phyloP scores from a whole-genome alignment of 2,329 filamentous ascomycete species.

The Fusarium hostae region DNA sequence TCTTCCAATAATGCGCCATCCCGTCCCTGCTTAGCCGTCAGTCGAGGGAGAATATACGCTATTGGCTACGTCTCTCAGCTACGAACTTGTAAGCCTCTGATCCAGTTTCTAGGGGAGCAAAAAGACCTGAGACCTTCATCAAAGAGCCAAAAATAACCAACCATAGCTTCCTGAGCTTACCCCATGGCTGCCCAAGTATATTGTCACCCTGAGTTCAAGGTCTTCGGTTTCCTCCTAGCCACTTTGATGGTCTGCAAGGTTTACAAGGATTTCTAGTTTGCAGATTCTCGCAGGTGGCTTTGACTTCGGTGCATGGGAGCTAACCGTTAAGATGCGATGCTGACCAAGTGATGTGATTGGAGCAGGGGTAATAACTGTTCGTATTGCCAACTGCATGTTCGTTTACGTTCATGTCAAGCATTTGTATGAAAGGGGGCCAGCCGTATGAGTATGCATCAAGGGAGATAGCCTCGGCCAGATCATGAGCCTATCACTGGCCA shows the following conservation, averaged over 20 bases:
- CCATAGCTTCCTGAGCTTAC: neutral
- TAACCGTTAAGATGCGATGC: slow-evolving; percentile 12
- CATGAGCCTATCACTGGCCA: slow-evolving; percentile 9
- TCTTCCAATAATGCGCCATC: slow-evolving; percentile 26
- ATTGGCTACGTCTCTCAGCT: slow-evolving; percentile 36
- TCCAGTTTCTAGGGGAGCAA: neutral
- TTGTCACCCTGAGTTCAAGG: neutral
- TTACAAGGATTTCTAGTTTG: slow-evolving; percentile 15
- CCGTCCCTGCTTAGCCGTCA: slow-evolving; percentile 23
- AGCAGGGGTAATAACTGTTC: slow-evolving; percentile 8
- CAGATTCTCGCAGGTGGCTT: slow-evolving; percentile 13
- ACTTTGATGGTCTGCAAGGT: neutral
- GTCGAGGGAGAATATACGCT: slow-evolving; percentile 26
- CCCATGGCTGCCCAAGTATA: neutral
- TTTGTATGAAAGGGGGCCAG: slow-evolving; percentile 13
- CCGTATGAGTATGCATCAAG: slow-evolving; percentile 7
- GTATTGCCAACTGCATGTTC: slow-evolving; percentile 15
- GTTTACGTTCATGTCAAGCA: slow-evolving; percentile 9
- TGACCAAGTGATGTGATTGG: slow-evolving; percentile 27
- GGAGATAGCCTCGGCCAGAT: slow-evolving; percentile 5
- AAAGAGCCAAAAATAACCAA: neutral
- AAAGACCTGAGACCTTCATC: neutral
- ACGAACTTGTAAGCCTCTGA: slow-evolving; percentile 27
- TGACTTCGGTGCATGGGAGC: slow-evolving; percentile 11
- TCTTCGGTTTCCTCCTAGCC: neutral